phyloP scores from a whole-genome alignment of 1,284 basidiomycete genomes.

The Sporisorium exsertum region DNA sequence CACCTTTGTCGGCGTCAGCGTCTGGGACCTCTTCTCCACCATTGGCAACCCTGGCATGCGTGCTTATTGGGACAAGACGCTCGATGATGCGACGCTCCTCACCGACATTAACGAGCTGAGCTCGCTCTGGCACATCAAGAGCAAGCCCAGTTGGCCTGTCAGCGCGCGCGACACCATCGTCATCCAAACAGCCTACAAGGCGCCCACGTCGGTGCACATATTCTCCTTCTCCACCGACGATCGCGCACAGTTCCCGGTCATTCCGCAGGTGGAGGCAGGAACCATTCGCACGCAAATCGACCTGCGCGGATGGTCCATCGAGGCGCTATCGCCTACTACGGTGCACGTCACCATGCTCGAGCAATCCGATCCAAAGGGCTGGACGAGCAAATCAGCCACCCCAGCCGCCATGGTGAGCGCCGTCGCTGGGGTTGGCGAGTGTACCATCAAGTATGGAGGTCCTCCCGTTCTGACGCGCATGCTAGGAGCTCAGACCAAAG shows the following conservation, averaged over 20 bases:
- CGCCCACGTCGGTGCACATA: constrained; percentile 88
- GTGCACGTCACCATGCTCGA: constrained; percentile 93
- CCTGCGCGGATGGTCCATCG: constrained; percentile 95
- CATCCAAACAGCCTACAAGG: constrained; percentile 96
- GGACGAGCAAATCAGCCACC: constrained; percentile 94
- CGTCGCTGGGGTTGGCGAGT: constrained; percentile 89
- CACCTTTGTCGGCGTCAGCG: constrained; percentile 92
- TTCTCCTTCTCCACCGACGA: constrained; percentile 96
- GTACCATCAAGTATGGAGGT: constrained; percentile 90
- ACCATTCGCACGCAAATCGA: constrained; percentile 94
- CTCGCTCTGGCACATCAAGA: constrained; percentile 71
- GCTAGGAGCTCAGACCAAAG: constrained; percentile 79
- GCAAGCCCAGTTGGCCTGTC: constrained; percentile 59
- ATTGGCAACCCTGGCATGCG: constrained; percentile 85
- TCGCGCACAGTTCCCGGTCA: constrained; percentile 83
- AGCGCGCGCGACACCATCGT: constrained; percentile 86
- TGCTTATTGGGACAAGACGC: constrained; percentile 87
- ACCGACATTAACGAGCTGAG: constrained; percentile 84
- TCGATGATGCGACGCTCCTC: constrained; percentile 84
- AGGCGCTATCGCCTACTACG: constrained; percentile 92
- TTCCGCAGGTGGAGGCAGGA: constrained; percentile 76
- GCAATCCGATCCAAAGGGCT: constrained; percentile 96
- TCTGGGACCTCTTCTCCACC: constrained; percentile 95
- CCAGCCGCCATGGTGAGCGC: constrained; percentile 81
- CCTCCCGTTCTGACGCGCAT: constrained; percentile 89